These are phyloP conservation scores for Yarrowia sp. DNA, from an alignment of 805 yeast species.

Conservation along the genomic window DNA sequence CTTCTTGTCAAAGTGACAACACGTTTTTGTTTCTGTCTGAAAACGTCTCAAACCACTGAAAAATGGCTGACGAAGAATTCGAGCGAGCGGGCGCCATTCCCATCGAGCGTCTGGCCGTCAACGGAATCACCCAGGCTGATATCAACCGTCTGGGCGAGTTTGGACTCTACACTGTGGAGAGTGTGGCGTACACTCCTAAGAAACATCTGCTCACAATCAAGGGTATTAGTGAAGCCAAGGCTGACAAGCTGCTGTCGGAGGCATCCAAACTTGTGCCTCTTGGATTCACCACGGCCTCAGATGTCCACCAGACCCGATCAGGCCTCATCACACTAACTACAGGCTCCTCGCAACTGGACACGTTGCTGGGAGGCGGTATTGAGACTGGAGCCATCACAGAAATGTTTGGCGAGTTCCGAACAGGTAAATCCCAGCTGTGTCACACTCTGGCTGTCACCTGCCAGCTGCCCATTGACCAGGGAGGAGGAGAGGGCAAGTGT, in stretches of 20 bases:
- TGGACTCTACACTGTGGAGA: slow-evolving; percentile 85
- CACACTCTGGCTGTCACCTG: slow-evolving; percentile 96
- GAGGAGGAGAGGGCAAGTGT: slow-evolving; percentile 98
- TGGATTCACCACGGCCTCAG: slow-evolving; percentile 97
- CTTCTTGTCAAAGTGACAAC: background rate
- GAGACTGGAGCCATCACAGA: slow-evolving; percentile 98
- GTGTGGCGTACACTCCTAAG: slow-evolving; percentile 91
- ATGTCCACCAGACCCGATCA: slow-evolving; percentile 82
- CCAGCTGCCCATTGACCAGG: slow-evolving; percentile 92
- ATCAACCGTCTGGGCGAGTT: slow-evolving; percentile 74
- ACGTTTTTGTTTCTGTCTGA: background rate
- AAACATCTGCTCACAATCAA: slow-evolving; percentile 71
- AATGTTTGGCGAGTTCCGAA: slow-evolving; percentile 93
- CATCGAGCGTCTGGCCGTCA: slow-evolving; percentile 33
- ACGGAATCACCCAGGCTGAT: slow-evolving; percentile 80
- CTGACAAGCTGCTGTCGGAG: slow-evolving; percentile 75
- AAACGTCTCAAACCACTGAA: background rate
- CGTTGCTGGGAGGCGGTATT: slow-evolving; percentile 90
- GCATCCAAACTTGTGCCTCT: slow-evolving; percentile 86
- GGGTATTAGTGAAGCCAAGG: slow-evolving; percentile 94
- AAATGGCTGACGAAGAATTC: slow-evolving; percentile 9
- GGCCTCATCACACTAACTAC: slow-evolving; percentile 92
- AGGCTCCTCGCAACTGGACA: slow-evolving; percentile 91
- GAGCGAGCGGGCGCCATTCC: slow-evolving; percentile 16
- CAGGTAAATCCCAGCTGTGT: slow-evolving; percentile 95